Conservation (phyloP, 371 early-diverging fungal genomes). For the Entomophthora muscae region DNA sequence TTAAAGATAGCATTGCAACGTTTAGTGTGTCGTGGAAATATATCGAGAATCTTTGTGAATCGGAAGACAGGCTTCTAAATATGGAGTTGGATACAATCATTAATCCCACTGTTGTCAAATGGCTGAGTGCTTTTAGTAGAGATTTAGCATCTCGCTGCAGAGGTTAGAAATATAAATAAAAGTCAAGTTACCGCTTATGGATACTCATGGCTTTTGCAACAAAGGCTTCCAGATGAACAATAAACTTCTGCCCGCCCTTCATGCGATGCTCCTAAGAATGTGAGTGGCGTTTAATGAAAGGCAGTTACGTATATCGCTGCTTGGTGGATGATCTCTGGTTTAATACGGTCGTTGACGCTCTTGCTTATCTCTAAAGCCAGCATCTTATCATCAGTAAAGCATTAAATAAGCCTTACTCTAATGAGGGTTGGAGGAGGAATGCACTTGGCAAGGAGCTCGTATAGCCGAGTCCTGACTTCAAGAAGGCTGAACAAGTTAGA, state of each 20-base stretch:
- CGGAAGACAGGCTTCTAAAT: too few relatives aligned
- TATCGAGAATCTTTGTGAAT: too few relatives aligned
- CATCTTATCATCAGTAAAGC: conserved; percentile 19
- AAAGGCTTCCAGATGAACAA: conserved; percentile 98
- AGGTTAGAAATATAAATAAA: too few relatives aligned
- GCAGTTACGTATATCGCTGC: conserved; percentile 65
- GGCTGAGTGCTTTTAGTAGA: too few relatives aligned
- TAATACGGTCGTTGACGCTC: conserved; percentile 36
- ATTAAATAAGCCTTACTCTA: conserved; percentile 24
- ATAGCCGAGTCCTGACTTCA: conserved; percentile 55
- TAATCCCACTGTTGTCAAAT: too few relatives aligned
- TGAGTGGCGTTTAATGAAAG: conserved; percentile 3
- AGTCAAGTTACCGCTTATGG: conserved; percentile 8
- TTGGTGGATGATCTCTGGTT: conserved; percentile 38
- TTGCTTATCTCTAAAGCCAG: conserved; percentile 50
- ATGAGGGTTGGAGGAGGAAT: conserved; percentile 72
- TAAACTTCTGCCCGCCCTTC: conserved; percentile 72
- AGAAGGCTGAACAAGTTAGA: conserved; percentile 28
- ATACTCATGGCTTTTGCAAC: conserved; percentile 64
- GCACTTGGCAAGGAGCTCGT: conserved; percentile 75
- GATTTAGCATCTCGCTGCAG: too few relatives aligned
- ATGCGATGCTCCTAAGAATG: conserved; percentile 64
- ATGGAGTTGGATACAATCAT: too few relatives aligned
- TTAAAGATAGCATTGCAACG: too few relatives aligned
- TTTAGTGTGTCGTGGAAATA: too few relatives aligned